A percentile compares a stretch with the other conserved stretches of the same genome.
Conservation (phyloP, 164 flowering plant genomes). For the Macadamia integrifolia region DNA sequence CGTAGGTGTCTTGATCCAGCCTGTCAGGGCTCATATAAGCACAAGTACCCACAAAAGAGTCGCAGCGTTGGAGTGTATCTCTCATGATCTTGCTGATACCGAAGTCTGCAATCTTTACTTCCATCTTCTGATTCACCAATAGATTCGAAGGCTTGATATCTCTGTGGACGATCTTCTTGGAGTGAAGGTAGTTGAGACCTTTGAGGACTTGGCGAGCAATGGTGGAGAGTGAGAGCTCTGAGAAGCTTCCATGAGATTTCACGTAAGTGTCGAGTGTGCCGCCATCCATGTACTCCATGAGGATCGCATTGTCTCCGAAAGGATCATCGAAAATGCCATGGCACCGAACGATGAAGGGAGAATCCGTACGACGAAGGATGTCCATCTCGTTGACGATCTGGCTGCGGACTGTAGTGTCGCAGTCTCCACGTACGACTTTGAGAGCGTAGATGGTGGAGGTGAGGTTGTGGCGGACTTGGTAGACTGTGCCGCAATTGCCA, state of each 20-base stretch:
- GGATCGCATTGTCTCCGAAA: constrained; percentile 43
- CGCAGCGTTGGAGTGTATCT: constrained; percentile 51
- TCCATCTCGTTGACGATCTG: constrained; percentile 16
- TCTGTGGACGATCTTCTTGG: constrained; percentile 15
- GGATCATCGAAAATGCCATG: constrained; percentile 34
- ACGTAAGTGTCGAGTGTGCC: constrained; percentile 48
- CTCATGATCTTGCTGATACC: constrained; percentile 31
- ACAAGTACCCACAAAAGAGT: constrained; percentile 74
- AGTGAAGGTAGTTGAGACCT: constrained; percentile 53
- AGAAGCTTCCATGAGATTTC: constrained; percentile 22
- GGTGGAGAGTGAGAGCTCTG: constrained; percentile 35
- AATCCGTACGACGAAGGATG: constrained; percentile 65
- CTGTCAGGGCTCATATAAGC: too few species aligned
- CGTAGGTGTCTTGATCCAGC: constrained; percentile 32
- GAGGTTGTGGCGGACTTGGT: constrained; percentile 57
- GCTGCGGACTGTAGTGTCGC: too few species aligned
- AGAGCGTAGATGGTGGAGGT: constrained; percentile 30
- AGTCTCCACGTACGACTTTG: constrained; percentile 15
- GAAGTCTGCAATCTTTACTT: constrained; percentile 24
- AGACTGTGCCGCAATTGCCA: constrained; percentile 82
- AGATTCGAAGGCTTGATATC: too few species aligned
- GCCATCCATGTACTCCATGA: constrained; percentile 67
- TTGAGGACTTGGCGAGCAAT: constrained; percentile 50
- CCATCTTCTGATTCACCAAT: too few species aligned
- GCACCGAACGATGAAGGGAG: constrained; percentile 47